Conservation (phyloP, 305 asterid genomes). For the Ilex paraguariensis region DNA sequence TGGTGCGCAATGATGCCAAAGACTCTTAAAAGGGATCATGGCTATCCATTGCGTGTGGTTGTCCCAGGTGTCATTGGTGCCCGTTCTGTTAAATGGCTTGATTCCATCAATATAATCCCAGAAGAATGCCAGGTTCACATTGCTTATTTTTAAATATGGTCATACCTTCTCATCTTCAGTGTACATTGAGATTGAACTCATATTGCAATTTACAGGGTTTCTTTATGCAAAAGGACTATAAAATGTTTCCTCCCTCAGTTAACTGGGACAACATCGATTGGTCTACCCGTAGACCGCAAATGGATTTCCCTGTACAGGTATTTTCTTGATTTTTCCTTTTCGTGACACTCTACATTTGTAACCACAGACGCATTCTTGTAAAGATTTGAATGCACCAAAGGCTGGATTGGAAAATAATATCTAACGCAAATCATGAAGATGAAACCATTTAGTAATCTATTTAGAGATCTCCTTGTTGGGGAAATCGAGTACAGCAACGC, state of each 20-base stretch:
- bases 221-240: slow-evolving; percentile 90
- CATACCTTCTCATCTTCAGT: slow-evolving; percentile 11
- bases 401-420: no score
- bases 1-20: slow-evolving; percentile 12
- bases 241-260: slow-evolving; percentile 96
- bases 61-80: slow-evolving; percentile 99
- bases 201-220: slow-evolving; percentile 61
- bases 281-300: slow-evolving; percentile 86
- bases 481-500: no score
- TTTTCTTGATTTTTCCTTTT: slow-evolving; percentile 8
- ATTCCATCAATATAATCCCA: slow-evolving; percentile 66
- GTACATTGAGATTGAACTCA: slow-evolving; percentile 2
- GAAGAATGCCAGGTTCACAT: slow-evolving; percentile 74
- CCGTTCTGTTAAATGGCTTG: slow-evolving; percentile 96
- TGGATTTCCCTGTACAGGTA: slow-evolving; percentile 97
- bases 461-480: no score
- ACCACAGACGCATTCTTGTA: no score
- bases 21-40: slow-evolving; percentile 95
- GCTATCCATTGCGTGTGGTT: slow-evolving; percentile 88
- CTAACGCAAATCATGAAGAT: no score
- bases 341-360: background rate
- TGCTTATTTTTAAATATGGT: slow-evolving; percentile 11
- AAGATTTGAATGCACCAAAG: no score
- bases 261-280: slow-evolving; percentile 92
- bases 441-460: no score